phyloP scores from a whole-genome alignment of 2,329 filamentous ascomycete species.

The Penicillium freii region DNA sequence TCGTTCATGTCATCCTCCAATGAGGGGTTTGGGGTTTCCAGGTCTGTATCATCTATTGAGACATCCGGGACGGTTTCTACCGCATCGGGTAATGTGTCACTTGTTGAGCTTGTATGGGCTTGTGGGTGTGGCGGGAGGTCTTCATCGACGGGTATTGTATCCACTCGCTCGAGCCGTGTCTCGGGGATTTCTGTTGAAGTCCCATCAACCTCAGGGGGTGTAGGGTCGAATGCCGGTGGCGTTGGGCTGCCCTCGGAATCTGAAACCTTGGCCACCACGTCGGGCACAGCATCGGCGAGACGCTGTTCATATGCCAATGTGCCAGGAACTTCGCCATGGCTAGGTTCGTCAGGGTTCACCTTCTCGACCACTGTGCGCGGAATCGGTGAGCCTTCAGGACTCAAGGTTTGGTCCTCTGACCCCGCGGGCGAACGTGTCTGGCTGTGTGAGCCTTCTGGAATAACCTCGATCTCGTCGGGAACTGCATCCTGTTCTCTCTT shows the following conservation, averaged over 20 bases:
- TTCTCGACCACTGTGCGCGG: constrained; percentile 62
- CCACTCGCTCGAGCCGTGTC: constrained; percentile 46
- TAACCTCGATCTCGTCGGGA: constrained; percentile 62
- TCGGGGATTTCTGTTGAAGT: constrained; percentile 37
- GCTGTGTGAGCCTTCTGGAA: constrained; percentile 47
- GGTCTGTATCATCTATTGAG: constrained; percentile 50
- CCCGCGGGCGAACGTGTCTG: constrained; percentile 44
- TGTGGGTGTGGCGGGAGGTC: constrained; percentile 29
- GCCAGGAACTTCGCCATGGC: constrained; percentile 61
- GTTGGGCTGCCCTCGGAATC: constrained; percentile 37
- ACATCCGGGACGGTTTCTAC: constrained; percentile 45
- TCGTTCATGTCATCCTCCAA: constrained; percentile 52
- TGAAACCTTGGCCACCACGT: constrained; percentile 53
- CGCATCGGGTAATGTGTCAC: constrained; percentile 46
- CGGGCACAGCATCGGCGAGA: constrained; percentile 59
- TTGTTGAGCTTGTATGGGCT: constrained; percentile 42
- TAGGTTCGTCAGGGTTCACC: constrained; percentile 56
- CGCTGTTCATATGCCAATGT: constrained; percentile 58
- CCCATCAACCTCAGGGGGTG: constrained; percentile 19
- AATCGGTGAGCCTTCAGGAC: constrained; percentile 53
- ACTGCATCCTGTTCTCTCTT: constrained; percentile 59
- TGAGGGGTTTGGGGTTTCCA: constrained; percentile 50
- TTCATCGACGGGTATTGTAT: constrained; percentile 39
- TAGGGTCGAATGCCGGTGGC: constrained; percentile 18
- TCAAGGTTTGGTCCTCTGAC: constrained; percentile 44